phyloP scores from a whole-genome alignment of 768 basidiomycete species.

The Coprinopsis cinerea region DNA sequence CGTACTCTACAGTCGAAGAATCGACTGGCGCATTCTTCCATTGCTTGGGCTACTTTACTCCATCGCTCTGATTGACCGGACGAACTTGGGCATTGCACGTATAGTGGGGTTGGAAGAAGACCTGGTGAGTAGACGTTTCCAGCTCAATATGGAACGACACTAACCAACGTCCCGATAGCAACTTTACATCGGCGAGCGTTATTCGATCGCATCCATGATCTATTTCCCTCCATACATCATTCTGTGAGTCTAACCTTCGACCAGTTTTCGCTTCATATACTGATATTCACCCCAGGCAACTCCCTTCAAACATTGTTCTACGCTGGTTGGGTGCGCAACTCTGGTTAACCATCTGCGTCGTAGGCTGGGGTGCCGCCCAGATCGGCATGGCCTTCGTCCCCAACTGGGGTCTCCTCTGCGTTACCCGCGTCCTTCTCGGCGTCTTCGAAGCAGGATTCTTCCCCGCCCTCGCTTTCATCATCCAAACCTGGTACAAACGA shows the following conservation, averaged over 20 bases:
- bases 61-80: conserved; percentile 31
- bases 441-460: conserved; percentile 35
- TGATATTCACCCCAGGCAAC: conserved; percentile 12
- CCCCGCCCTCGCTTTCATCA: conserved; percentile 35
- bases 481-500: conserved; percentile 37
- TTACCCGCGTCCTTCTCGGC: conserved; percentile 24
- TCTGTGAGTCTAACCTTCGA: conserved; percentile 19
- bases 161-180: conserved; percentile 15
- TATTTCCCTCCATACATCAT: conserved; percentile 33
- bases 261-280: not conserved
- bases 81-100: conserved; percentile 30
- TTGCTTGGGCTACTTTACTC: conserved; percentile 29
- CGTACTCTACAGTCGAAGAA: conserved; percentile 19
- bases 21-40: conserved; percentile 32
- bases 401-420: conserved; percentile 21
- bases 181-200: conserved; percentile 26
- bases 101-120: conserved; percentile 31
- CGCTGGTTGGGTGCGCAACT: conserved; percentile 23
- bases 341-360: conserved; percentile 24
- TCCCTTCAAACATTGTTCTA: conserved; percentile 25
- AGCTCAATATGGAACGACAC: not conserved
- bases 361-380: conserved; percentile 27
- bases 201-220: conserved; percentile 28
- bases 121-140: conserved; percentile 19
- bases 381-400: conserved; percentile 28